These are phyloP conservation scores for Fusarium sp. DNA, from an alignment of 2,329 filamentous ascomycete genomes.

Conservation along the genomic window DNA sequence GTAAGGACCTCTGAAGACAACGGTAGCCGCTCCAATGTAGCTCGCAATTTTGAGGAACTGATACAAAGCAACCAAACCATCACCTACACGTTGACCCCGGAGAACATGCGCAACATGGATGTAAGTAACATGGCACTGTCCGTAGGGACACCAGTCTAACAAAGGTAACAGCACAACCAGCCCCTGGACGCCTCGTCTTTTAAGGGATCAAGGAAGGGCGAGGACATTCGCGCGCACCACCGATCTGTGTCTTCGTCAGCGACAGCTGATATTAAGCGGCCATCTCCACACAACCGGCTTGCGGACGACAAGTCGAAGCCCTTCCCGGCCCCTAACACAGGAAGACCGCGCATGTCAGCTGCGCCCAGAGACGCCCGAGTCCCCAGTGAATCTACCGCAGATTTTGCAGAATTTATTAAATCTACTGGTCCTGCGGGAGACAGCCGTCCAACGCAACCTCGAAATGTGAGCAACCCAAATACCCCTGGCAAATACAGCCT, in stretches of 20 bases:
- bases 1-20: slow-evolving; percentile 71
- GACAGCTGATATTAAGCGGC: slow-evolving; percentile 52
- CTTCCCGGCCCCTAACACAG: slow-evolving; percentile 36
- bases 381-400: slow-evolving; percentile 76
- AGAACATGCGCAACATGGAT: slow-evolving; percentile 81
- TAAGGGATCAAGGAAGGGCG: slow-evolving; percentile 60
- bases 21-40: slow-evolving; percentile 65
- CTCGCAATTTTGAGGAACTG: slow-evolving; percentile 79
- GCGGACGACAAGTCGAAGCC: slow-evolving; percentile 43
- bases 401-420: slow-evolving; percentile 91
- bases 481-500: slow-evolving; percentile 54
- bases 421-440: slow-evolving; percentile 79
- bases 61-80: slow-evolving; percentile 87
- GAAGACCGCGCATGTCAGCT: slow-evolving; percentile 43
- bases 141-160: slow-evolving; percentile 21
- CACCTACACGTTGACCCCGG: slow-evolving; percentile 83
- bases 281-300: slow-evolving; percentile 41
- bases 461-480: slow-evolving; percentile 50
- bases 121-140: slow-evolving; percentile 59
- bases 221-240: slow-evolving; percentile 58
- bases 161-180: slow-evolving; percentile 56
- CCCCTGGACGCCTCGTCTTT: slow-evolving; percentile 57
- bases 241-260: slow-evolving; percentile 65
- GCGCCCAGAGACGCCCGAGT: slow-evolving; percentile 79
- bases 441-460: slow-evolving; percentile 52